Conservation (phyloP, 2,329 filamentous ascomycete species). For the Epicoccum sorghinum region DNA sequence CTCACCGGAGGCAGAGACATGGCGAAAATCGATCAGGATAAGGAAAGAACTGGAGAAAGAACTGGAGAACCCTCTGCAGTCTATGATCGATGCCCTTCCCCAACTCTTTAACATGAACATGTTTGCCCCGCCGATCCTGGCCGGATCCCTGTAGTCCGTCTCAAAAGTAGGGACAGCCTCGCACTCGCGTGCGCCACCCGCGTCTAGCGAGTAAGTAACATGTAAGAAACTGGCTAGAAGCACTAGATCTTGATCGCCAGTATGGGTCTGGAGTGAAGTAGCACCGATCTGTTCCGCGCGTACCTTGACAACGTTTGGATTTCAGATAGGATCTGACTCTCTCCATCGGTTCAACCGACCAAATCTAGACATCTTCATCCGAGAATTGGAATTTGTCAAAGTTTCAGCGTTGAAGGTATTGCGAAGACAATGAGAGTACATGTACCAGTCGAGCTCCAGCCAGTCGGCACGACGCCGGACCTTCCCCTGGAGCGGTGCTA, state of each 20-base stretch:
- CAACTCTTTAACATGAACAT: neutral
- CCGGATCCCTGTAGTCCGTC: neutral
- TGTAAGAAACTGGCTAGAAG: neutral
- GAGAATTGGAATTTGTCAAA: no score
- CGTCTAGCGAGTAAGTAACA: neutral
- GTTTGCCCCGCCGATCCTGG: neutral
- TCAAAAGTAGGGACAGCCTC: neutral
- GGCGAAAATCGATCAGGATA: neutral
- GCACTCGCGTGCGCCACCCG: neutral
- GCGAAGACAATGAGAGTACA: no score
- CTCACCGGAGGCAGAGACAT: neutral
- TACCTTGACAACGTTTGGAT: neutral
- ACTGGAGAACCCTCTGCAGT: neutral
- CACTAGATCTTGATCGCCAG: neutral
- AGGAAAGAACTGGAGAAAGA: neutral
- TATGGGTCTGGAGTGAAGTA: neutral
- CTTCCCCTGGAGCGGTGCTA: no score
- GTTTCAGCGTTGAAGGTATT: no score
- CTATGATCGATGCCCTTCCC: neutral
- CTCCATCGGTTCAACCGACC: no score
- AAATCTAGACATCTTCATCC: no score
- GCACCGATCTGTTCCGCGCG: neutral
- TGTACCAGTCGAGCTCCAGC: no score
- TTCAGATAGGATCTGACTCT: neutral
- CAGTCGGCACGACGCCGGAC: no score